phyloP scores from a whole-genome alignment of 2,329 filamentous ascomycete species.

The Calonectria leucothoes region DNA sequence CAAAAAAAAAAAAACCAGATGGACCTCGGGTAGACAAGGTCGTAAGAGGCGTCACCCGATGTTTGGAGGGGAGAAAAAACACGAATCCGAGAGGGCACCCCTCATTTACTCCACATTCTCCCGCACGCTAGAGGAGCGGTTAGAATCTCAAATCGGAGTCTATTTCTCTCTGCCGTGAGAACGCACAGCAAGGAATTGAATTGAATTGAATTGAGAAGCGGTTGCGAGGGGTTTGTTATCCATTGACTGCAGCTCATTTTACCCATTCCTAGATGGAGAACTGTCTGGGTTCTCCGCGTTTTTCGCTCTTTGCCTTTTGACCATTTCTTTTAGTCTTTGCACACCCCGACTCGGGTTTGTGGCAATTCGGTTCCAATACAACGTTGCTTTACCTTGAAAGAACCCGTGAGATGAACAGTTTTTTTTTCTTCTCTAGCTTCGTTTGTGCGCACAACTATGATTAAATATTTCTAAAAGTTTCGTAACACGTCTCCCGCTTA shows the following conservation, averaged over 20 bases:
- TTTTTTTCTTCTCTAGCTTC: background rate
- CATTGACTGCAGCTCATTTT: background rate
- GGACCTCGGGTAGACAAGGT: background rate
- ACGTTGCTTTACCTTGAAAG: background rate
- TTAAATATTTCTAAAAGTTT: background rate
- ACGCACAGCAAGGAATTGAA: background rate
- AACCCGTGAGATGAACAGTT: background rate
- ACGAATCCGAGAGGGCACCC: background rate
- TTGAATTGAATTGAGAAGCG: background rate
- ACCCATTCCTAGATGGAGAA: background rate
- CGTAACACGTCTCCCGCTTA: background rate
- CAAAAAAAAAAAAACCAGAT: background rate
- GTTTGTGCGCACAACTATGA: background rate
- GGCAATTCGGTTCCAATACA: background rate
- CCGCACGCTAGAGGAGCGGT: background rate
- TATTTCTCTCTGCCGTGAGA: background rate
- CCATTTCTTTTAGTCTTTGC: background rate
- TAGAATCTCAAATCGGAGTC: background rate
- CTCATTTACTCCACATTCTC: conserved; percentile 9
- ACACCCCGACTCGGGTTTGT: background rate
- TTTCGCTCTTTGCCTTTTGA: background rate
- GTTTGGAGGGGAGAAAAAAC: background rate
- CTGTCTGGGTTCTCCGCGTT: background rate
- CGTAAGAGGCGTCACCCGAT: conserved; percentile 14
- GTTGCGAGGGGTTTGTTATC: background rate